Conservation (phyloP, 2,329 filamentous ascomycete genomes). For the Delphinella strobiligena region DNA sequence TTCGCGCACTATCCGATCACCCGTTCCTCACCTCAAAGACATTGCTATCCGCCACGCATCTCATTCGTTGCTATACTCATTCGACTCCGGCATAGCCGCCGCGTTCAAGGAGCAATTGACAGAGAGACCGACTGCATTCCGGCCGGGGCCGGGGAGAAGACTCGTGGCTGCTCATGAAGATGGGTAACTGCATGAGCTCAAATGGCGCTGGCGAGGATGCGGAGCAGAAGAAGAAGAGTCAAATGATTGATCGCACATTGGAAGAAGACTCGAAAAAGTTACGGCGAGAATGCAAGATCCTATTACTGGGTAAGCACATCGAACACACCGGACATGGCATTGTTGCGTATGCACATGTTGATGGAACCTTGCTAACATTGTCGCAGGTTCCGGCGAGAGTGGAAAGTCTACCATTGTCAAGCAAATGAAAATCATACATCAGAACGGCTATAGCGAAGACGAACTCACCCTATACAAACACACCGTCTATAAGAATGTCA, state of each 20-base stretch:
- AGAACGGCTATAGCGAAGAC: conserved; percentile 92
- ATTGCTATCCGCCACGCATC: too few species aligned
- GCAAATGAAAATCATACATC: conserved; percentile 99
- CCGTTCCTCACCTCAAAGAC: too few species aligned
- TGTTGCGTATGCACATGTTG: not conserved
- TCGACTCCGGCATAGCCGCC: too few species aligned
- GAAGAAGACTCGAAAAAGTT: conserved; percentile 90
- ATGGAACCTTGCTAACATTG: conserved; percentile 8
- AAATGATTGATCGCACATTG: conserved; percentile 84
- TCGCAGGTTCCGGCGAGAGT: conserved; percentile 87
- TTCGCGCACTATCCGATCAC: too few species aligned
- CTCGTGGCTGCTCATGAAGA: conserved; percentile 27
- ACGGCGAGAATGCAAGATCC: conserved; percentile 96
- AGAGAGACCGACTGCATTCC: not conserved
- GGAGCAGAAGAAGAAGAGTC: conserved; percentile 91
- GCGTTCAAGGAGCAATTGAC: too few species aligned
- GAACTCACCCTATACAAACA: conserved; percentile 89
- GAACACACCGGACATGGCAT: not conserved
- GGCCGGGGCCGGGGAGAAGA: conserved; percentile 7
- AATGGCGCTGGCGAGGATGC: conserved; percentile 73
- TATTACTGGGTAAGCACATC: conserved; percentile 65
- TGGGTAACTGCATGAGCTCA: conserved; percentile 92
- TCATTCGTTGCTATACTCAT: too few species aligned
- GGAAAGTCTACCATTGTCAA: conserved; percentile 99
- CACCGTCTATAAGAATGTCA: conserved; percentile 95